A percentile compares a stretch with the other conserved stretches of the same genome.
phyloP scores from a whole-genome alignment of 345 rosid species.

The Aegle marmelos region DNA sequence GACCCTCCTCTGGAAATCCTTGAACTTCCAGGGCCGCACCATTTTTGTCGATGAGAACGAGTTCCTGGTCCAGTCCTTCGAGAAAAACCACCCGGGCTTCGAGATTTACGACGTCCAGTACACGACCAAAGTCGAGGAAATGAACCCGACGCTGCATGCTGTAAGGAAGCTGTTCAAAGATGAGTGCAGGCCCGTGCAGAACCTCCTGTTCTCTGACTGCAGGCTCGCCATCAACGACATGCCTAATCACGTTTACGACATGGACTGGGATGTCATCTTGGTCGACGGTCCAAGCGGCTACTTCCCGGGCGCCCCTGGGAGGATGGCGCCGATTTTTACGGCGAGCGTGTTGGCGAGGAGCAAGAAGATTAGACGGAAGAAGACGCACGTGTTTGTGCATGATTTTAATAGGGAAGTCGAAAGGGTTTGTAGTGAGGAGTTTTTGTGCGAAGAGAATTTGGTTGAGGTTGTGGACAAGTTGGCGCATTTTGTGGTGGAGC shows the following conservation, averaged over 20 bases:
- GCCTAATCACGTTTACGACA: conserved; percentile 77
- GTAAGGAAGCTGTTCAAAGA: conserved; percentile 32
- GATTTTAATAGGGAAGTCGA: conserved; percentile 71
- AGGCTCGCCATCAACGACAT: conserved; percentile 70
- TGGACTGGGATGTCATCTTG: conserved; percentile 77
- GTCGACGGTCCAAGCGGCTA: conserved; percentile 84
- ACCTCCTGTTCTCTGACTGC: conserved; percentile 84
- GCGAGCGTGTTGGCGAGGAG: conserved; percentile 78
- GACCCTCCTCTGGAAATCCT: conserved; percentile 76
- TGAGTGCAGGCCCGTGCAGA: conserved; percentile 89
- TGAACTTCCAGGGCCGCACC: conserved; percentile 67
- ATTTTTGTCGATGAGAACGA: conserved; percentile 78
- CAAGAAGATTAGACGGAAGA: conserved; percentile 24
- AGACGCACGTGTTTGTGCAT: conserved; percentile 80
- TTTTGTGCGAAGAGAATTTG: conserved; percentile 70
- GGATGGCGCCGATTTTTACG: conserved; percentile 87
- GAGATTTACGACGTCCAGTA: conserved; percentile 81
- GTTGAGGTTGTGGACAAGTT: conserved; percentile 48
- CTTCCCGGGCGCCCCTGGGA: conserved; percentile 54
- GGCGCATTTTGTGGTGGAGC: conserved; percentile 55
- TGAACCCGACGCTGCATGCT: conserved; percentile 30
- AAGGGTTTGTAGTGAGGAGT: conserved; percentile 62
- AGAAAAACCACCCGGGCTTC: conserved; percentile 51
- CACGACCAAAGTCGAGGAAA: conserved; percentile 69
- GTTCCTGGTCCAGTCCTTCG: conserved; percentile 58